Conservation (phyloP, 306 rosid species). For the Geum urbanum region DNA sequence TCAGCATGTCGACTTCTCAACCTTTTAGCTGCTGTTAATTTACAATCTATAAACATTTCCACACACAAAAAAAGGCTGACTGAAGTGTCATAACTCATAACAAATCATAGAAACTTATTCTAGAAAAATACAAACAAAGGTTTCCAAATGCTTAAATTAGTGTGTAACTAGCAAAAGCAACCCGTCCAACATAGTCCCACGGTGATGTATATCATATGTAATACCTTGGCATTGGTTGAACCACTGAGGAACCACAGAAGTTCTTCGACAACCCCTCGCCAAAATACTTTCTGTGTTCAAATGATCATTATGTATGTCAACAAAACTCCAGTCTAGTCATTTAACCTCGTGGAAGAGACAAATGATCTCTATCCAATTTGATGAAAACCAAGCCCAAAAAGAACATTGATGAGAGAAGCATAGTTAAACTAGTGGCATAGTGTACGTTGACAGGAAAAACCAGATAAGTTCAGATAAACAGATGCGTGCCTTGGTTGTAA, state of each 20-base stretch:
- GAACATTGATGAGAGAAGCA: no score
- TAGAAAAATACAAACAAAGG: not conserved
- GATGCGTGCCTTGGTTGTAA: slow-evolving; percentile 80
- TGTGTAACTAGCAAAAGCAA: not conserved
- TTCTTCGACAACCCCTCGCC: slow-evolving; percentile 98
- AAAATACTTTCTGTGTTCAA: slow-evolving; percentile 79
- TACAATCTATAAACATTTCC: not conserved
- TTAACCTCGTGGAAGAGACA: slow-evolving; percentile 12
- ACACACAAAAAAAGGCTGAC: not conserved
- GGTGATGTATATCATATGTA: slow-evolving; percentile 2
- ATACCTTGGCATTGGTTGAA: slow-evolving; percentile 93
- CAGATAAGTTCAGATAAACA: slow-evolving; percentile 17
- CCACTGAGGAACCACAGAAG: slow-evolving; percentile 99
- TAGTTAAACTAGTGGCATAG: not conserved
- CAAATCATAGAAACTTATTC: not conserved
- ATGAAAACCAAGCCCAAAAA: not conserved
- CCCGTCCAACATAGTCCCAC: not conserved
- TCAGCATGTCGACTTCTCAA: not conserved
- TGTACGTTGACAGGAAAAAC: not conserved
- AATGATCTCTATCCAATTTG: slow-evolving; percentile 10
- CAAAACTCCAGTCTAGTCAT: slow-evolving; percentile 12
- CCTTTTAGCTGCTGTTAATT: not conserved
- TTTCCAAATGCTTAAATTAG: not conserved
- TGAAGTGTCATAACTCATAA: not conserved
- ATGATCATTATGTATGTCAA: slow-evolving; percentile 36